These are phyloP conservation scores for Butyriboletus appendiculatus DNA, from an alignment of 1,284 basidiomycete species.

Conservation along the genomic window DNA sequence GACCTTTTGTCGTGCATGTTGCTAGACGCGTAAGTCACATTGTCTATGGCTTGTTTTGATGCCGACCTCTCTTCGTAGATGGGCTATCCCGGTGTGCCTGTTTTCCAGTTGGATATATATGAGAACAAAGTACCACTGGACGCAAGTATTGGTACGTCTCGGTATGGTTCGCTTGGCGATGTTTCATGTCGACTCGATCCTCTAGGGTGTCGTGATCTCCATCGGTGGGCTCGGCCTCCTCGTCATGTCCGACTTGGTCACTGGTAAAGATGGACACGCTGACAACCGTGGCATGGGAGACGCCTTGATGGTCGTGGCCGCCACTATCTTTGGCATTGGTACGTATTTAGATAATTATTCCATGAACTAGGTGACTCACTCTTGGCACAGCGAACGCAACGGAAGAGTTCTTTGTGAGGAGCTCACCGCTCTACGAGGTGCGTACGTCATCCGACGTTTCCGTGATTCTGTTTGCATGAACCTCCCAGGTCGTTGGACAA, in stretches of 20 bases:
- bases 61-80: slow-evolving; percentile 41
- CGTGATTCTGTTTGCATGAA: not conserved
- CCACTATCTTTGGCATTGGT: slow-evolving; percentile 84
- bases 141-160: slow-evolving; percentile 63
- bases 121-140: slow-evolving; percentile 78
- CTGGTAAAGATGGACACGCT: slow-evolving; percentile 66
- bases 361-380: not conserved
- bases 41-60: not conserved
- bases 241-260: slow-evolving; percentile 69
- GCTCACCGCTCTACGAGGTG: slow-evolving; percentile 76
- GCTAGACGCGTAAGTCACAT: slow-evolving; percentile 69
- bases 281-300: slow-evolving; percentile 70
- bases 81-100: slow-evolving; percentile 85
- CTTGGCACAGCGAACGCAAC: slow-evolving; percentile 68
- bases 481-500: slow-evolving; percentile 68
- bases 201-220: slow-evolving; percentile 70
- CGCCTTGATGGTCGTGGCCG: slow-evolving; percentile 81
- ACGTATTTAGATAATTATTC: slow-evolving; percentile 30
- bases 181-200: not conserved
- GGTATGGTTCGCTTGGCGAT: not conserved
- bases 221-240: slow-evolving; percentile 74
- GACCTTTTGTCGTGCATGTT: slow-evolving; percentile 85
- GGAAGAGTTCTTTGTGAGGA: slow-evolving; percentile 83
- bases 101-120: slow-evolving; percentile 80
- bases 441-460: not conserved